Evolutionary conservation across 345 rosid genomes (phyloP).

Genomic region (Brassica incana): DNA sequence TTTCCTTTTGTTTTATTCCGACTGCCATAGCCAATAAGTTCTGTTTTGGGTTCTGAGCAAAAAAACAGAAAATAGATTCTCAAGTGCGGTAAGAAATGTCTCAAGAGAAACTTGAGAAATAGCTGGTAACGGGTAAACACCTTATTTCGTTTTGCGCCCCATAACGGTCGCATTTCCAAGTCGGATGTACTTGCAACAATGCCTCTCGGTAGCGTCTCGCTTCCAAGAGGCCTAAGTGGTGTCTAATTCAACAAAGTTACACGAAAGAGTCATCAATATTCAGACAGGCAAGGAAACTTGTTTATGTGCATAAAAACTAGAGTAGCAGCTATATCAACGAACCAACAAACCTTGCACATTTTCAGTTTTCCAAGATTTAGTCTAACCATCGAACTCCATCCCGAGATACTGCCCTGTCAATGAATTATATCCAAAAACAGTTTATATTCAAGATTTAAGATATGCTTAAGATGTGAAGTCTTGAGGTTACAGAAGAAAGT

Average conservation of each 20-base stretch:
- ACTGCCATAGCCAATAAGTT: slow-evolving; percentile 74
- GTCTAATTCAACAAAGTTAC: slow-evolving; percentile 35
- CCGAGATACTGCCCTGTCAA: slow-evolving; percentile 40
- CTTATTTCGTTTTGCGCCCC: slow-evolving; percentile 46
- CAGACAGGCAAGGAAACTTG: not conserved
- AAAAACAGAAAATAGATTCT: not conserved
- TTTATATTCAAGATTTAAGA: not conserved
- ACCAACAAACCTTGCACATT: slow-evolving; percentile 57
- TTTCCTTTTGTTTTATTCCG: slow-evolving; percentile 67
- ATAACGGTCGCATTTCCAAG: slow-evolving; percentile 65
- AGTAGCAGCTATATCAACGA: slow-evolving; percentile 16
- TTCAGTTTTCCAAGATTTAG: slow-evolving; percentile 37
- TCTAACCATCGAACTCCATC: slow-evolving; percentile 40
- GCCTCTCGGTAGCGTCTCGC: slow-evolving; percentile 62
- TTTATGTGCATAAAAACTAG: not conserved
- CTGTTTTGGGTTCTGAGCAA: slow-evolving; percentile 47
- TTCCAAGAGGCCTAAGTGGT: slow-evolving; percentile 46
- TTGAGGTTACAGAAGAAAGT: not conserved
- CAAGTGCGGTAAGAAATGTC: not conserved
- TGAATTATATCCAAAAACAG: slow-evolving; percentile 1
- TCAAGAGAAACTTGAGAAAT: not conserved
- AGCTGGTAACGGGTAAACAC: slow-evolving; percentile 29
- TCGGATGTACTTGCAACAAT: slow-evolving; percentile 65
- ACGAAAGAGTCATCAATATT: not conserved
- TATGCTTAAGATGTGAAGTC: not conserved